A percentile compares a stretch with the other conserved stretches of the same genome.
Evolutionary conservation across 2,329 filamentous ascomycete genomes (phyloP).

Genomic region (Stagonosporopsis rhizophila): DNA sequence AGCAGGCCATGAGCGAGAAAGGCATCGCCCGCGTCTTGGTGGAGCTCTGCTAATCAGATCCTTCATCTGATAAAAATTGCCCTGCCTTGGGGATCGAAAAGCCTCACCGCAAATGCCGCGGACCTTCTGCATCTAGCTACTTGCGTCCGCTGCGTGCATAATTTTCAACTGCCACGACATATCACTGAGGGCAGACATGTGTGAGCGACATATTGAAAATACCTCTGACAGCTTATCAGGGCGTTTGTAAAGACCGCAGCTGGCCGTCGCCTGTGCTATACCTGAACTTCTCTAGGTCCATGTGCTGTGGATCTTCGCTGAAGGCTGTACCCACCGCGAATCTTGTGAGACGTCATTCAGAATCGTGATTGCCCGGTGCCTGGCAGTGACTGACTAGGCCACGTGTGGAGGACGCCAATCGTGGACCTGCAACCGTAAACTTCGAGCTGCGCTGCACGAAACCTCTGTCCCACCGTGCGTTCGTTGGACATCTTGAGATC

Average conservation of each 20-base stretch:
- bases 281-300: conserved; percentile 14
- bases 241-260: conserved; percentile 11
- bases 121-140: neutral
- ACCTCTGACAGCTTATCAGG: conserved; percentile 19
- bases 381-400: neutral
- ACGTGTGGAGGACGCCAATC: neutral
- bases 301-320: conserved; percentile 13
- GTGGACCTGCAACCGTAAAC: neutral
- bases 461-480: neutral
- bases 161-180: neutral
- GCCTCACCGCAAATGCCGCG: neutral
- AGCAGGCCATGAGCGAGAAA: conserved; percentile 17
- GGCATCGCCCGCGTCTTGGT: conserved; percentile 15
- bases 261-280: conserved; percentile 15
- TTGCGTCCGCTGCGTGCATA: conserved; percentile 7
- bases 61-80: conserved; percentile 17
- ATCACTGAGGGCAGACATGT: neutral
- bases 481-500: neutral
- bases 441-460: neutral
- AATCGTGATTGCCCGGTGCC: conserved; percentile 1
- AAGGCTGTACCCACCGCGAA: conserved; percentile 9
- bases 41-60: conserved; percentile 20
- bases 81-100: neutral
- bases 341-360: conserved; percentile 9
- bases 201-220: conserved; percentile 17